Base-by-base conservation (phyloP, 768 basidiomycete species). In the Sporobolomyces roseus region DNA sequence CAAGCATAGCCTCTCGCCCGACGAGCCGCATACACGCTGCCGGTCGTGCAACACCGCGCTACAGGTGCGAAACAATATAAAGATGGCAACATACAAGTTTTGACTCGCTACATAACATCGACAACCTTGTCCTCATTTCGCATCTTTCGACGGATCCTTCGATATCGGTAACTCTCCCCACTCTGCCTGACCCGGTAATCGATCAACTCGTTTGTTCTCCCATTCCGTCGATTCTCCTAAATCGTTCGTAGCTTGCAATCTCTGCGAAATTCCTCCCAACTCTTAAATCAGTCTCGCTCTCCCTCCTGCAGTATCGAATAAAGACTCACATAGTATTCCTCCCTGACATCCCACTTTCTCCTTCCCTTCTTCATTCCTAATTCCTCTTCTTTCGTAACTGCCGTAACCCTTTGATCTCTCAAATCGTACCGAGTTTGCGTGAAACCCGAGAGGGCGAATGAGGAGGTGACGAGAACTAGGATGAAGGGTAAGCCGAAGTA, bases 311-410 rank as follows among this genome's bases (percentile, higher is more conserved):
- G n/a, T n/a, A n/a, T n/a, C n/a, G n/a, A n/a, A n/a, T n/a, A n/a
- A n/a, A n/a, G n/a, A 38, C 91, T 79, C 80, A 96, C 93, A 77
- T 88, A 97, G 79, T 98, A 99, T 77, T 96, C 93, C 77, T 97
- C 94, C 61, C 91, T 82, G 23, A 96, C 89, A 79, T 98, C 93
- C 66, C 96, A 87, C 81, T 86, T 88, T 80, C 87, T 88, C 79
- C 87, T 83, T 62, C 81, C 80, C 76, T 83, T 84, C 70, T 87
- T 83, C 74, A 93, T 80, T 14, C 85, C 84, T 27, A 93, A 81
- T 70, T 90, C 88, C 73, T 93, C 85, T 77, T 92, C 87, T 70
- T 86, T 86, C 45, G 85, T 84, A 41, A 96, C 88, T 80, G 85
- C 83, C 73, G 85, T 84, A 32, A 90, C 84, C 77, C 86, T 89